Percentiles rank a stretch among this genome's conserved stretches.
Evolutionary conservation across 2,329 filamentous ascomycete genomes (phyloP).

Genomic region (Parafenestella ontariensis): DNA sequence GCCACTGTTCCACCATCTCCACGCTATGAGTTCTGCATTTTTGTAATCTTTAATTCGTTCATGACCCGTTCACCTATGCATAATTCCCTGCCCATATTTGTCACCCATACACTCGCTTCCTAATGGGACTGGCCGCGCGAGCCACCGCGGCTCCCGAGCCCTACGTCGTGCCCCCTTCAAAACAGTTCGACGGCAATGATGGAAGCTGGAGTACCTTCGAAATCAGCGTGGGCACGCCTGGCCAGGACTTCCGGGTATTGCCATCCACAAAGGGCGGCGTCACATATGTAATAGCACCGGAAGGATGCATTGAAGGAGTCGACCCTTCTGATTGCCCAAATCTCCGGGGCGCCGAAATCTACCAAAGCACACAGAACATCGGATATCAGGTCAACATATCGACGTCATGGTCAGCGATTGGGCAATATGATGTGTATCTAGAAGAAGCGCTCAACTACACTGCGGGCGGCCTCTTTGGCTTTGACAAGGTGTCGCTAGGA

Average conservation of each 20-base stretch:
- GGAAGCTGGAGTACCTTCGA: constrained; percentile 53
- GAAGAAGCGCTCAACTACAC: constrained; percentile 39
- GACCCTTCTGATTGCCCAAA: constrained; percentile 40
- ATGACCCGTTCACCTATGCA: no score
- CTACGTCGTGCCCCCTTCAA: constrained; percentile 42
- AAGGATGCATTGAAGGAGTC: constrained; percentile 39
- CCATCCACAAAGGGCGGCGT: constrained; percentile 44
- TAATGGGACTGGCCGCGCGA: constrained; percentile 31
- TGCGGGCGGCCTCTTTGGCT: constrained; percentile 39
- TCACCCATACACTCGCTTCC: constrained; percentile 22
- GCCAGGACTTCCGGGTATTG: constrained; percentile 48
- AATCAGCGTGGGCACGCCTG: constrained; percentile 50
- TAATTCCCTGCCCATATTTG: no score
- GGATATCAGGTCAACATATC: constrained; percentile 42
- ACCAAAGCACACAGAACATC: constrained; percentile 35
- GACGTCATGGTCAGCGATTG: constrained; percentile 43
- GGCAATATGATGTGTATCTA: constrained; percentile 39
- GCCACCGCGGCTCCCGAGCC: constrained; percentile 26
- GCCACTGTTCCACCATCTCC: neutral
- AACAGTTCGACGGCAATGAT: constrained; percentile 51
- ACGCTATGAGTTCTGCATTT: no score
- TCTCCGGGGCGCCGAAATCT: constrained; percentile 39
- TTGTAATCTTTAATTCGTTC: no score
- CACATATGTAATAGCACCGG: constrained; percentile 42
- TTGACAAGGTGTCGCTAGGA: constrained; percentile 39